Evolutionary conservation across 306 rosid species (phyloP).

Genomic region (Ormosia emarginata): DNA sequence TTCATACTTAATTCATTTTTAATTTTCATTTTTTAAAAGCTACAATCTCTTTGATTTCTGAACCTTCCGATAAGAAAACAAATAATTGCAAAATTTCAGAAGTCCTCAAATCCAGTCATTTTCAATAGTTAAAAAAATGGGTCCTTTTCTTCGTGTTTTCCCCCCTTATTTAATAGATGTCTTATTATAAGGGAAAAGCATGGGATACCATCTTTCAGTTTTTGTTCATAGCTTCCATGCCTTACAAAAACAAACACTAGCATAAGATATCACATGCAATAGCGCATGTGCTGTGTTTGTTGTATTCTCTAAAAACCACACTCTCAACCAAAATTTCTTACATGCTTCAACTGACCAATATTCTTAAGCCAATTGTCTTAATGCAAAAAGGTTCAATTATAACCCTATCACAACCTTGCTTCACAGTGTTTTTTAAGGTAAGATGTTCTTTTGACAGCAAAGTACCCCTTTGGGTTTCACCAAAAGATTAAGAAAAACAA

Average conservation of each 20-base stretch:
- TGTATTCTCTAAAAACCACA: conserved; percentile 1
- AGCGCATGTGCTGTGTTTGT: conserved; percentile 25
- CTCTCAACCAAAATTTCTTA: conserved; percentile 21
- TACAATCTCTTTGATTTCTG: not conserved
- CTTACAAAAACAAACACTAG: not conserved
- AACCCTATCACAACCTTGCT: conserved; percentile 6
- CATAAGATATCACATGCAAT: conserved; percentile 35
- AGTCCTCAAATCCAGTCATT: conserved; percentile 14
- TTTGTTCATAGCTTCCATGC: conserved; percentile 1
- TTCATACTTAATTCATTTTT: not conserved
- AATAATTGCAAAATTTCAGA: conserved; percentile 5
- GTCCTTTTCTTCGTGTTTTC: not conserved
- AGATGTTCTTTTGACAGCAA: conserved; percentile 6
- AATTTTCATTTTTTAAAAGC: not conserved
- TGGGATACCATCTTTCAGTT: conserved; percentile 20
- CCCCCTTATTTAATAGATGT: not conserved
- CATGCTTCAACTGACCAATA: conserved; percentile 14
- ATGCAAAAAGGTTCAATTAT: conserved; percentile 1
- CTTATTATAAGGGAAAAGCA: conserved; percentile 15
- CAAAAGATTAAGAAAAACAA: conserved; percentile 3
- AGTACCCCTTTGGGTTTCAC: conserved; percentile 14
- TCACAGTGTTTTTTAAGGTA: not conserved
- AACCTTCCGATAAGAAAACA: conserved; percentile 18
- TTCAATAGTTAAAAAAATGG: not conserved
- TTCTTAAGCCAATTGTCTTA: conserved; percentile 15